phyloP scores from a whole-genome alignment of 352 stramenopile genomes.

The Halophytophthora batemanensis region DNA sequence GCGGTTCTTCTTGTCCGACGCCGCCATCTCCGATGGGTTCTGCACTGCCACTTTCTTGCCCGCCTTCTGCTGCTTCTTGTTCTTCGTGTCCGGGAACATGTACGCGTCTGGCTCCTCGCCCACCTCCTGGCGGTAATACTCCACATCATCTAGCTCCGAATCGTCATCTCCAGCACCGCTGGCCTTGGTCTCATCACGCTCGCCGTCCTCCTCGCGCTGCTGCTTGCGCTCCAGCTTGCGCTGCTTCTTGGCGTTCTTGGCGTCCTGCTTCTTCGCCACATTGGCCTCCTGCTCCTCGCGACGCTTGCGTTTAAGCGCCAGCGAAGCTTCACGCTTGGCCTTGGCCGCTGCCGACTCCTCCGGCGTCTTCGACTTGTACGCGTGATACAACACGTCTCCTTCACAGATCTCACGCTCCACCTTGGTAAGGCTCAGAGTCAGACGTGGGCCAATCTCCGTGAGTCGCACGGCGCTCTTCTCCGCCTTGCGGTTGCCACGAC shows the following conservation, averaged over 20 bases:
- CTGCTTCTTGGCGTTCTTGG: conserved; percentile 75
- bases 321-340: conserved; percentile 65
- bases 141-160: conserved; percentile 68
- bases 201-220: conserved; percentile 49
- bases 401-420: conserved; percentile 95
- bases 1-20: conserved; percentile 62
- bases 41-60: conserved; percentile 23
- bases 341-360: conserved; percentile 81
- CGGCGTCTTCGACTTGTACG: conserved; percentile 86
- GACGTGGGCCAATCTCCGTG: conserved; percentile 94
- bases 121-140: conserved; percentile 84
- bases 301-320: conserved; percentile 79
- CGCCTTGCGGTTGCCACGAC: conserved; percentile 89
- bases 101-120: conserved; percentile 77
- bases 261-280: conserved; percentile 86
- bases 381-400: conserved; percentile 98
- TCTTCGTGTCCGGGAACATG: conserved; percentile 55
- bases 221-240: conserved; percentile 63
- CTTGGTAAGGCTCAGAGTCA: conserved; percentile 95
- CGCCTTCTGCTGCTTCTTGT: conserved; percentile 49
- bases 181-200: conserved; percentile 37
- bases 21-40: conserved; percentile 55
- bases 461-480: conserved; percentile 94
- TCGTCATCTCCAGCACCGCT: conserved; percentile 39
- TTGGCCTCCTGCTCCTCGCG: conserved; percentile 89